Evolutionary conservation across 1,139 yeast species (phyloP).

Genomic region (Tardiomyces depauwii): DNA sequence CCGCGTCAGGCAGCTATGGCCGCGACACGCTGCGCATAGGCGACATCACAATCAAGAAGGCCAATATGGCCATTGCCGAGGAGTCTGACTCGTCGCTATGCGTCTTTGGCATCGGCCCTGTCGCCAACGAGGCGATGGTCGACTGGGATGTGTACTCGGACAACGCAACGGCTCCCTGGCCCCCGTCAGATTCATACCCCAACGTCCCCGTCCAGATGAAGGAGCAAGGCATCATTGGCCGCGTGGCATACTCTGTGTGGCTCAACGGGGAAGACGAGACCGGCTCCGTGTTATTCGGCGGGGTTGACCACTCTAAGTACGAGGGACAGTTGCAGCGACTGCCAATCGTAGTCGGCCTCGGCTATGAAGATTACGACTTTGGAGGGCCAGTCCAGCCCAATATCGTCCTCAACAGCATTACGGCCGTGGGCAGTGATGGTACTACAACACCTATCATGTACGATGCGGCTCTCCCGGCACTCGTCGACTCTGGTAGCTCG

Average conservation of each 20-base stretch:
- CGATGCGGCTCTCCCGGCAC: slow-evolving; percentile 7
- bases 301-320: slow-evolving; percentile 43
- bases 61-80: slow-evolving; percentile 38
- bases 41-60: slow-evolving; percentile 25
- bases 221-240: slow-evolving; percentile 36
- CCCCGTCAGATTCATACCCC: slow-evolving; percentile 16
- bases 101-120: slow-evolving; percentile 43
- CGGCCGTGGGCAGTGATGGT: slow-evolving; percentile 2
- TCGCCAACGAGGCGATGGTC: slow-evolving; percentile 8
- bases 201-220: slow-evolving; percentile 39
- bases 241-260: slow-evolving; percentile 43
- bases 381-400: slow-evolving; percentile 6
- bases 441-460: background rate
- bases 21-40: slow-evolving; percentile 33
- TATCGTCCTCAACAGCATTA: slow-evolving; percentile 8
- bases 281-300: slow-evolving; percentile 49
- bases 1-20: slow-evolving; percentile 40
- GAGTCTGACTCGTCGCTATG: slow-evolving; percentile 34
- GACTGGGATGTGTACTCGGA: too few relatives aligned
- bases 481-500: slow-evolving; percentile 13
- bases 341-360: slow-evolving; percentile 12
- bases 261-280: slow-evolving; percentile 27
- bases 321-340: slow-evolving; percentile 31
- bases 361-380: background rate
- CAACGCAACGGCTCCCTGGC: too few relatives aligned